Base-by-base conservation (phyloP, 179 eudicot genomes). In the Camellia oleifera region DNA sequence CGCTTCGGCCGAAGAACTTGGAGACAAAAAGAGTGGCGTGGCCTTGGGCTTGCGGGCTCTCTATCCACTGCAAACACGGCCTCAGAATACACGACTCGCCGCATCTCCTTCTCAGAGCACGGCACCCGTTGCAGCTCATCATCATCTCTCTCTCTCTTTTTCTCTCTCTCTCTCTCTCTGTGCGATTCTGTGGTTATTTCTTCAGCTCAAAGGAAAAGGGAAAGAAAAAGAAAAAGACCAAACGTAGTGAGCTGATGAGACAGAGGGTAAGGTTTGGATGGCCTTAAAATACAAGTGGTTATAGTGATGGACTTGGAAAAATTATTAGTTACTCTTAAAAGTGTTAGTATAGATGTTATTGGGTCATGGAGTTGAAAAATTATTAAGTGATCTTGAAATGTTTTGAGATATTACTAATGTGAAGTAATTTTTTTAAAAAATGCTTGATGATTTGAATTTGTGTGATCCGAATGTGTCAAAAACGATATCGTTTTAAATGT, bases 61-160 rank as follows among this genome's bases (percentile, higher is more conserved):
- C 87, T 46, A 94, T 91, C 92, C 94, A 91, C 54, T 90, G 90
- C 11, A 92, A 79, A 76, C 94, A 89, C 0, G 91, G 94, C 4
- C 98, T 73, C 17, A 92, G 79, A 48, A 92, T 83, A 81, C 98
- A 93, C 26, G 81, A 76, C 42, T 92, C 94, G 66, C 94, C 88
- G 89, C 98, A 93, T 10, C 98, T 93, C 72, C 90, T 92, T 66
- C 98, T 86, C 5, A 93, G 85, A 2, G 92, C 91, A 52, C 98
- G 82, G 85, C 98, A 93, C 0, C 98, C 98, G 61, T 93, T 90
- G 94, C 98, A 93, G 75, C 98, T 93, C 98, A 93, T 93, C 5
- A 32, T 32, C 40, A 26, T 32, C 40, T 32, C 40, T 32, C 40
- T 32, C 40, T 32, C 40, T 1, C 40, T 32, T 2, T 26, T 1